A percentile compares a stretch with the other conserved stretches of the same genome.
phyloP scores from a whole-genome alignment of 1,284 basidiomycete genomes.

The Rugosomyces carneus region DNA sequence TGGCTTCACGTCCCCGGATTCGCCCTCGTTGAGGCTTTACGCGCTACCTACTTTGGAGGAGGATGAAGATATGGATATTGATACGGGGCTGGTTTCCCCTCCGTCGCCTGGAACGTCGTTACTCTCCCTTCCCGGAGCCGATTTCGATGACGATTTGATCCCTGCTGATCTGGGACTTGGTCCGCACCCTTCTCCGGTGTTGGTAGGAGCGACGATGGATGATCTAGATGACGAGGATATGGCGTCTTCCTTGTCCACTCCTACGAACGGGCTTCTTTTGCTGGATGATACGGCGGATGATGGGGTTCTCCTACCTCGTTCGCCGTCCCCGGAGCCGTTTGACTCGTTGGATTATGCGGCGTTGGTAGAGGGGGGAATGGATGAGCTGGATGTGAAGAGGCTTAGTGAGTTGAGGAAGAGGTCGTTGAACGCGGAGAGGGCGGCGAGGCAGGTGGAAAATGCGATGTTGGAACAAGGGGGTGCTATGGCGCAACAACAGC shows the following conservation, averaged over 20 bases:
- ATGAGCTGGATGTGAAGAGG: slow-evolving; percentile 33
- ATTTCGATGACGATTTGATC: slow-evolving; percentile 12
- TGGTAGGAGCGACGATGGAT: no score
- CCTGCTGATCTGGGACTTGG: slow-evolving; percentile 1
- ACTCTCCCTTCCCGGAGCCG: slow-evolving; percentile 14
- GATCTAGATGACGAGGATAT: no score
- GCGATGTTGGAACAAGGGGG: slow-evolving; percentile 28
- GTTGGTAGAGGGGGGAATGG: slow-evolving; percentile 27
- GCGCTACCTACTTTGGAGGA: no score
- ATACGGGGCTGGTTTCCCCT: no score
- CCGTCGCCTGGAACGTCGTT: slow-evolving; percentile 13
- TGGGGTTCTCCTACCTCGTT: slow-evolving; percentile 33
- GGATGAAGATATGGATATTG: no score
- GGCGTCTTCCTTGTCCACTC: neutral
- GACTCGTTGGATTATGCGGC: slow-evolving; percentile 34
- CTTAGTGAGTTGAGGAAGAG: slow-evolving; percentile 34
- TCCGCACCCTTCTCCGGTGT: neutral
- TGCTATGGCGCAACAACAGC: slow-evolving; percentile 34
- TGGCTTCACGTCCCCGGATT: slow-evolving; percentile 8
- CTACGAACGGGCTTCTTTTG: slow-evolving; percentile 27
- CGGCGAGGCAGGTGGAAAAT: slow-evolving; percentile 32
- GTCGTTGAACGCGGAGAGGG: slow-evolving; percentile 35
- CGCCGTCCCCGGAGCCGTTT: slow-evolving; percentile 40
- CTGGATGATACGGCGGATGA: slow-evolving; percentile 35
- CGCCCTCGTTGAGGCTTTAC: no score